Evolutionary conservation across 768 basidiomycete genomes (phyloP), one percentile per base, ranked within the genome.

Genomic region (Pulveroboletus sp.): DNA sequence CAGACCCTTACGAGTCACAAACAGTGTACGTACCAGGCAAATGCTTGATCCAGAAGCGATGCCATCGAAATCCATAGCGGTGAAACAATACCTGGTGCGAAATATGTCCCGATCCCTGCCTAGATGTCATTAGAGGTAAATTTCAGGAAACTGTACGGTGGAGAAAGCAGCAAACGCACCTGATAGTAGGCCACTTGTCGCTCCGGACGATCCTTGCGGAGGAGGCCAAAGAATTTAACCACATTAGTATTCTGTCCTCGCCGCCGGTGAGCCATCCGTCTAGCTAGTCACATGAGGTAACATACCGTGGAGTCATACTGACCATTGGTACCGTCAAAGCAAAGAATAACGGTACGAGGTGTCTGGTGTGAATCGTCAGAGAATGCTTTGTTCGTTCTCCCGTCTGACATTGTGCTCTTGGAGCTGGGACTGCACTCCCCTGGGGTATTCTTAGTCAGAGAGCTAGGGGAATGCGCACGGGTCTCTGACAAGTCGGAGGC

Each of bases 181-280:
- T 90, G 89, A 59, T 91, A 91, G 62, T 87, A 90, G 57, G 72
- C 72, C 1, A 85, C 62, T 53, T 86, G 85, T 40, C 75, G 57
- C 20, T 76, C 70, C n/a, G 72, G 69, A 25, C 38, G 23, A 29
- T 77, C 81, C 62, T 82, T 87, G 68, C 77, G 75, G 31, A 91
- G 73, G 24, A 90, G 68, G 6, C 76, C 71, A 65, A 85, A 87
- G 36, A 93, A 72, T 59, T 81, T 81, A 45, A 85, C 82, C 31
- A 87, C 76, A 47, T 88, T 88, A 10, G 87, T 81, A 57, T 86
- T 84, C 73, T 79, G 34, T 33, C 17, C 19, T 20, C 3, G 13
- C 25, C 45, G 16, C 2, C 21, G 16, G 20, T 38, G 29, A 57
- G 48, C 19, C 34, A 27, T 12, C 12, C 5, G 9, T 12, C 13